A percentile compares a stretch with the other conserved stretches of the same genome.
phyloP scores from a whole-genome alignment of 1,284 basidiomycete species.

The Cutaneotrichosporon daszewskae region DNA sequence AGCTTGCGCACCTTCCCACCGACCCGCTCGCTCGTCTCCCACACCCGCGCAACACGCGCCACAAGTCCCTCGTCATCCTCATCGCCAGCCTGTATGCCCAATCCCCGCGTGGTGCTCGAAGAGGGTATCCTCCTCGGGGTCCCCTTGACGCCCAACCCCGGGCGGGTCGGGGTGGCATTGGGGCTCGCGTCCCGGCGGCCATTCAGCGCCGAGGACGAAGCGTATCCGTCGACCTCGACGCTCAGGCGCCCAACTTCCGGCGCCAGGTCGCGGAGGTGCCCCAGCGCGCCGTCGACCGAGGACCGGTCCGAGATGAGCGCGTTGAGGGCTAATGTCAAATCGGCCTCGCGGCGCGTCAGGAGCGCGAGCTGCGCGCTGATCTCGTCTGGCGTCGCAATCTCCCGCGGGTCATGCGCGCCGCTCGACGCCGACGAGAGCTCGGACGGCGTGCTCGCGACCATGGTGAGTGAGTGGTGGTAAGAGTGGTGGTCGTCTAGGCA shows the following conservation, averaged over 20 bases:
- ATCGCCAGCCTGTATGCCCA: slow-evolving; percentile 29
- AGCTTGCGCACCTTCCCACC: slow-evolving; percentile 79
- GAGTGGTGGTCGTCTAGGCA: too few relatives aligned
- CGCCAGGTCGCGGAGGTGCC: slow-evolving; percentile 59
- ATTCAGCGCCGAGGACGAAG: too few relatives aligned
- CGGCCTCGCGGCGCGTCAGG: slow-evolving; percentile 69
- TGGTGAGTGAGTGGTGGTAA: too few relatives aligned
- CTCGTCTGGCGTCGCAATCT: slow-evolving; percentile 34
- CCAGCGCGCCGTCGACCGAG: slow-evolving; percentile 61
- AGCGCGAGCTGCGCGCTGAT: slow-evolving; percentile 48
- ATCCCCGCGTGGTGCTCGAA: slow-evolving; percentile 9
- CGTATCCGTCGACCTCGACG: slow-evolving; percentile 54
- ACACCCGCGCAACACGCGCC: slow-evolving; percentile 42
- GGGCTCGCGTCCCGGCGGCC: background rate
- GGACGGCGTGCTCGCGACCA: too few relatives aligned
- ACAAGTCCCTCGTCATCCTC: slow-evolving; percentile 37
- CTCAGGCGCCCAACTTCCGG: slow-evolving; percentile 61
- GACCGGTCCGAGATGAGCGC: slow-evolving; percentile 63
- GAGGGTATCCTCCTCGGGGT: background rate
- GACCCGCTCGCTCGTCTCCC: slow-evolving; percentile 76
- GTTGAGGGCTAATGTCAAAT: slow-evolving; percentile 69
- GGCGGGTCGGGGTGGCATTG: background rate
- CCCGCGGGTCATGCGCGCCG: slow-evolving; percentile 33
- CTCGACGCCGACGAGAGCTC: too few relatives aligned
- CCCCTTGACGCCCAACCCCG: background rate